phyloP scores from a whole-genome alignment of 2,329 filamentous ascomycete genomes.

The Aspergillus persii region DNA sequence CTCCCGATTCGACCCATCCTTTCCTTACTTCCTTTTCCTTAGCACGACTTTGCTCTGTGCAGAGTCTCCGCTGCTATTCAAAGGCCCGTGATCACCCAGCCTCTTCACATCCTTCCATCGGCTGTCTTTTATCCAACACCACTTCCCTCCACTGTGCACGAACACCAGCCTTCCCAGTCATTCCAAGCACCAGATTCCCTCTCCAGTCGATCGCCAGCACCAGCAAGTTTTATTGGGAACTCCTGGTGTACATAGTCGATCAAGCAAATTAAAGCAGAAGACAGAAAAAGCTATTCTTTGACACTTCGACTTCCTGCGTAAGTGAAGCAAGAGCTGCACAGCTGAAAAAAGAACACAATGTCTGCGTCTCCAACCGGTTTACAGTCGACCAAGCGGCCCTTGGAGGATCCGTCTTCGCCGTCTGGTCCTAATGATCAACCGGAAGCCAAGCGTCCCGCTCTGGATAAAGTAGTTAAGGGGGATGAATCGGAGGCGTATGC shows the following conservation, averaged over 20 bases:
- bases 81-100: slow-evolving; percentile 26
- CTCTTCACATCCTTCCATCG: slow-evolving; percentile 28
- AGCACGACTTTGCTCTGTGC: slow-evolving; percentile 23
- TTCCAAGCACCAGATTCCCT: slow-evolving; percentile 40
- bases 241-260: slow-evolving; percentile 77
- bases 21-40: slow-evolving; percentile 18
- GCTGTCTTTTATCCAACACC: slow-evolving; percentile 36
- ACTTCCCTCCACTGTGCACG: slow-evolving; percentile 35
- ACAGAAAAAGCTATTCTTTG: slow-evolving; percentile 46
- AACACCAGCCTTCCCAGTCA: slow-evolving; percentile 28
- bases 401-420: slow-evolving; percentile 95
- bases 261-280: slow-evolving; percentile 55
- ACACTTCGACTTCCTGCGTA: slow-evolving; percentile 46
- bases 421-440: slow-evolving; percentile 89
- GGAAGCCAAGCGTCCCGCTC: slow-evolving; percentile 91
- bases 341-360: slow-evolving; percentile 53
- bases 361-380: slow-evolving; percentile 61
- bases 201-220: slow-evolving; percentile 55
- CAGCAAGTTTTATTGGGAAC: slow-evolving; percentile 92
- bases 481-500: slow-evolving; percentile 42
- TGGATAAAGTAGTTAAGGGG: slow-evolving; percentile 84
- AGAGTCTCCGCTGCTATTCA: slow-evolving; percentile 20
- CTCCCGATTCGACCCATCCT: slow-evolving; percentile 22
- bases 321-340: slow-evolving; percentile 34
- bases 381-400: slow-evolving; percentile 72